Evolutionary conservation across 345 rosid genomes (phyloP), one percentile per base, ranked within the genome.

Genomic region (Rhodamnia argentea): DNA sequence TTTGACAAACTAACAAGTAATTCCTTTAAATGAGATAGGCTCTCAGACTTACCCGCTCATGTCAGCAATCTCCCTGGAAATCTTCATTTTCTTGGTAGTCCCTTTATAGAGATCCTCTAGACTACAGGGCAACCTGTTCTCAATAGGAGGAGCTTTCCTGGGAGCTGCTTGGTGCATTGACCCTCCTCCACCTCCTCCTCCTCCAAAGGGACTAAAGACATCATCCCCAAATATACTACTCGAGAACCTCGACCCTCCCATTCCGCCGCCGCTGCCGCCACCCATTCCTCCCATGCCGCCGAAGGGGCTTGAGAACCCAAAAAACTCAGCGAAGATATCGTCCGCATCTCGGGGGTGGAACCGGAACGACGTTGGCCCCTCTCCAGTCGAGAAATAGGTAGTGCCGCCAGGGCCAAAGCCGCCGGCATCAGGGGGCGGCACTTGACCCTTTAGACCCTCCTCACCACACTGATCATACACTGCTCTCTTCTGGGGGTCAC

Each of bases 381-480:
- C 94, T 60, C 98, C 98, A 1, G 94, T 88, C 5, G 94, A 89
- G 92, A 92, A 95, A 94, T 91, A 94, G 9, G 98, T 91, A 47
- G 96, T 83, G 32, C 95, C 93, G 26, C 89, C 95, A 56, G 82
- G 85, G 26, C 91, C 95, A 27, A 51, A 51, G 52, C 52, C 14
- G 4, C 93, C 95, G 2, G 93, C 91, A 29, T 89, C 94, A 2
- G 96, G 97, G 11, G 99, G 95, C 22, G 97, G 99, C 42, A 92
- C 92, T 85, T 92, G 96, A 26, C 94, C 96, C 88, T 95, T 95
- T 0, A 96, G 92, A 74, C 96, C 99, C 88, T 96, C 97, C 89
- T 96, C 99, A 13, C 99, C 99, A 82, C 92, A 93, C 70, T 93
- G 98, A 87, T 96, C 98, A 88, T 94, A 96, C 10, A 95, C 85